These are phyloP conservation scores for Neurospora sp. DNA, from an alignment of 495 filamentous ascomycete genomes.

Conservation along the genomic window DNA sequence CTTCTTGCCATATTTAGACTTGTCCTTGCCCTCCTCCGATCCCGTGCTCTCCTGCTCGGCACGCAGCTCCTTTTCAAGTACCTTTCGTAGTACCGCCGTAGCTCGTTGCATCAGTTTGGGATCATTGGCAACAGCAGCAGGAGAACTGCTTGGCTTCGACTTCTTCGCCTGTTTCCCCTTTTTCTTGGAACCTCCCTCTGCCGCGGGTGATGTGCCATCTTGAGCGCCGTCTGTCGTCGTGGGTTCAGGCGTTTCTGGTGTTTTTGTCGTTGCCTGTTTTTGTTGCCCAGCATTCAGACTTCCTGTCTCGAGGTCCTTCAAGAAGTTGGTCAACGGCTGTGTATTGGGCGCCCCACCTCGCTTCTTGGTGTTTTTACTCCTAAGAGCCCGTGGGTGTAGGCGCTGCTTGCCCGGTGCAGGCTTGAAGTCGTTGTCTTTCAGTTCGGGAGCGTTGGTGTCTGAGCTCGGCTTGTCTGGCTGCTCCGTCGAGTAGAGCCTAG, in stretches of 20 bases:
- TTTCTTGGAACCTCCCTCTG: conserved; percentile 1
- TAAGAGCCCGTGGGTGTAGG: background rate
- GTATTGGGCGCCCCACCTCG: background rate
- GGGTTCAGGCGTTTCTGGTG: background rate
- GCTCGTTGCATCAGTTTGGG: background rate
- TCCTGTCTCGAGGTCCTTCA: background rate
- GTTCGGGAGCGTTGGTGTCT: background rate
- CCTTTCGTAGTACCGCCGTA: background rate
- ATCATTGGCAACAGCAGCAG: background rate
- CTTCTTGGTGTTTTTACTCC: background rate
- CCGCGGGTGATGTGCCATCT: background rate
- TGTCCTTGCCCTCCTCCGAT: background rate
- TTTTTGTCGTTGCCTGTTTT: background rate
- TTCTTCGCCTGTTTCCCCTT: conserved; percentile 9
- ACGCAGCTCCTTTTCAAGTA: background rate
- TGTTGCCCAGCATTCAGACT: background rate
- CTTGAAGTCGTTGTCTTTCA: background rate
- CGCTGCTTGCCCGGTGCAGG: background rate
- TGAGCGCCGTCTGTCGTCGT: background rate
- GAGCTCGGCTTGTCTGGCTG: background rate
- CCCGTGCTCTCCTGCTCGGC: background rate
- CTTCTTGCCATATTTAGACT: background rate
- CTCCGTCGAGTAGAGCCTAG: conserved; percentile 1
- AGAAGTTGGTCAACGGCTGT: background rate
- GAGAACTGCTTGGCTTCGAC: background rate